phyloP scores from a whole-genome alignment of 163 green algal species.

The Scenedesmus sp. region DNA sequence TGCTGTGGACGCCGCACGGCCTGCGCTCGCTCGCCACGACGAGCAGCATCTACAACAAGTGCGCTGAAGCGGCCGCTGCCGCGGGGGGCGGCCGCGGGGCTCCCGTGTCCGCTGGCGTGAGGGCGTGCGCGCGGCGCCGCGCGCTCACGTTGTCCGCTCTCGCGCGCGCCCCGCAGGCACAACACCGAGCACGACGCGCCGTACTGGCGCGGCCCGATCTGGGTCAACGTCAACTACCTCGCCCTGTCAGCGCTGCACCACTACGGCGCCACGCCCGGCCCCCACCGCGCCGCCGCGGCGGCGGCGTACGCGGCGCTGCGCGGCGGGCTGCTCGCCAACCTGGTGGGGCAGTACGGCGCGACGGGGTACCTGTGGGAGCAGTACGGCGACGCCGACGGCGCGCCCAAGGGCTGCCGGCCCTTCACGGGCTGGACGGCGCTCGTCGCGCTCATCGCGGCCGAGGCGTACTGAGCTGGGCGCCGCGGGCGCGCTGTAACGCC shows the following conservation, averaged over 20 bases:
- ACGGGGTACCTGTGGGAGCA: slow-evolving; percentile 88
- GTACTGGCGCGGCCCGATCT: slow-evolving; percentile 94
- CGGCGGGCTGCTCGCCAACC: slow-evolving; percentile 66
- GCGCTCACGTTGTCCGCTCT: no score
- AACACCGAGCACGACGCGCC: slow-evolving; percentile 94
- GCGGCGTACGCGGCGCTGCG: slow-evolving; percentile 68
- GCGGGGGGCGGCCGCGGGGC: no score
- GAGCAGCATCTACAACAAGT: slow-evolving; percentile 46
- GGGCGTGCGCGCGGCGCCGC: no score
- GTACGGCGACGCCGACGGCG: slow-evolving; percentile 84
- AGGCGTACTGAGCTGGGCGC: slow-evolving; percentile 66
- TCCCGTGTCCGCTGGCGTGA: no score
- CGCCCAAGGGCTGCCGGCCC: slow-evolving; percentile 86
- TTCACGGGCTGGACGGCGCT: slow-evolving; percentile 97
- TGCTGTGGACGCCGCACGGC: slow-evolving; percentile 81
- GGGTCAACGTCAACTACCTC: slow-evolving; percentile 97
- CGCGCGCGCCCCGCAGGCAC: slow-evolving; percentile 49
- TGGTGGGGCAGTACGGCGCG: slow-evolving; percentile 64
- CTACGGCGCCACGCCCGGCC: slow-evolving; percentile 63
- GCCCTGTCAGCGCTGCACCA: slow-evolving; percentile 73
- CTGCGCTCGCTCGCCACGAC: slow-evolving; percentile 74
- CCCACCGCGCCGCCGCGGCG: slow-evolving; percentile 48
- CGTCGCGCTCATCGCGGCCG: slow-evolving; percentile 78
- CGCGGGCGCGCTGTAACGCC: no score
- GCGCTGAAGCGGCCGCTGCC: not conserved